phyloP scores from a whole-genome alignment of 2,329 filamentous ascomycete genomes.

The Botrytis byssoidea region DNA sequence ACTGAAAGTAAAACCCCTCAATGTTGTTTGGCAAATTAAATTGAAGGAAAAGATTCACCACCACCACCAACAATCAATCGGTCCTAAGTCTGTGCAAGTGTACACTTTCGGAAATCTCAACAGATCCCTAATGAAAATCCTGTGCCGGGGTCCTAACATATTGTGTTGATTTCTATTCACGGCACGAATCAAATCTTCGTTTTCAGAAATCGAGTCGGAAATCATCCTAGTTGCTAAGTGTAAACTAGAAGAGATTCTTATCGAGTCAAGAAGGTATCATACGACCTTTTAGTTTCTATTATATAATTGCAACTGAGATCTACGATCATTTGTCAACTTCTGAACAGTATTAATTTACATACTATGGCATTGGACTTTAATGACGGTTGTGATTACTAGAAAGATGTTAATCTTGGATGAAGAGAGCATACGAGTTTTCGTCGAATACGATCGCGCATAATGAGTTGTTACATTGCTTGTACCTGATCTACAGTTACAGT shows the following conservation, averaged over 20 bases:
- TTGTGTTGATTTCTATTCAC: neutral
- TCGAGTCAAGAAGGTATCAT: conserved; percentile 6
- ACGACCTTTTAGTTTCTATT: conserved; percentile 5
- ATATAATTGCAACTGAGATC: conserved; percentile 9
- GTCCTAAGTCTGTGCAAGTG: conserved; percentile 11
- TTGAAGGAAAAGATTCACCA: neutral
- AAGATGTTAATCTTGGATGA: neutral
- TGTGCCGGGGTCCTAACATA: neutral
- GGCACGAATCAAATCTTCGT: neutral
- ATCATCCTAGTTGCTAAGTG: neutral
- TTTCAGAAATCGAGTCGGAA: neutral
- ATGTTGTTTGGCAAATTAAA: neutral
- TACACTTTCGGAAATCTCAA: neutral
- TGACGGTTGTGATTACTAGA: neutral
- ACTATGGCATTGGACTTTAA: neutral
- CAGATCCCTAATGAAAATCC: neutral
- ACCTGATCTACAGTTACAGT: neutral
- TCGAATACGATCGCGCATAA: neutral
- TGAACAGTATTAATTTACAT: neutral
- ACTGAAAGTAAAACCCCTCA: neutral
- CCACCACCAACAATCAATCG: conserved; percentile 10
- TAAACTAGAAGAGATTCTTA: neutral
- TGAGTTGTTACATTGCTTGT: neutral
- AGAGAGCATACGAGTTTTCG: neutral
- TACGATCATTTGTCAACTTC: neutral